phyloP scores from a whole-genome alignment of 208 protist genomes.

The Porcisia deanei region DNA sequence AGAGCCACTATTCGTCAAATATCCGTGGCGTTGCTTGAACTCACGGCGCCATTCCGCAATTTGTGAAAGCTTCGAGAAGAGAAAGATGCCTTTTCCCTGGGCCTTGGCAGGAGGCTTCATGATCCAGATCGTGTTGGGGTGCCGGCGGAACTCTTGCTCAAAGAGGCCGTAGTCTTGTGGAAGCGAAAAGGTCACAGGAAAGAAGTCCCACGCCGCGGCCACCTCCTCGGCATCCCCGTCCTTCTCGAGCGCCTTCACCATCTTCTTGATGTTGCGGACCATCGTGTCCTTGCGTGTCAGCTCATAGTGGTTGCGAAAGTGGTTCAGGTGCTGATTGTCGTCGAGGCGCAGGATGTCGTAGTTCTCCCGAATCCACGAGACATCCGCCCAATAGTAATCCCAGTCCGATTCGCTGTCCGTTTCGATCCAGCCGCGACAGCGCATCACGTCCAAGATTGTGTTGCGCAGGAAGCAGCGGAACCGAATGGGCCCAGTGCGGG shows the following conservation, averaged over 20 bases:
- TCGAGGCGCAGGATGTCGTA: conserved; percentile 90
- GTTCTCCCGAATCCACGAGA: conserved; percentile 92
- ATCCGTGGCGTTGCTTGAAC: conserved; percentile 71
- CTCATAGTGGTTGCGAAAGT: conserved; percentile 97
- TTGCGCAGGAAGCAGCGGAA: conserved; percentile 90
- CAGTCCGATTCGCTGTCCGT: conserved; percentile 91
- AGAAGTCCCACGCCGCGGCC: conserved; percentile 91
- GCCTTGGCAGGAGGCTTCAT: conserved; percentile 97
- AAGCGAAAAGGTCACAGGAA: conserved; percentile 94
- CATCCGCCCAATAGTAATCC: conserved; percentile 95
- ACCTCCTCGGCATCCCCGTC: conserved; percentile 85
- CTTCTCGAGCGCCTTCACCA: conserved; percentile 86
- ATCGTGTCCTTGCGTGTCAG: conserved; percentile 96
- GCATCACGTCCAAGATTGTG: conserved; percentile 91
- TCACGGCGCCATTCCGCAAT: conserved; percentile 94
- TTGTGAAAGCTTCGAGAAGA: conserved; percentile 96
- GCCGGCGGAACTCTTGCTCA: conserved; percentile 94
- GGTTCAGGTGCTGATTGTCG: conserved; percentile 91
- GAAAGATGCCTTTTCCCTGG: conserved; percentile 97
- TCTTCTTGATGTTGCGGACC: conserved; percentile 96
- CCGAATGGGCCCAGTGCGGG: conserved; percentile 63
- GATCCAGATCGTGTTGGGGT: conserved; percentile 93
- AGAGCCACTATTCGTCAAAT: conserved; percentile 22
- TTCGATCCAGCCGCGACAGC: conserved; percentile 91
- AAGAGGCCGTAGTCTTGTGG: conserved; percentile 95